Base-by-base conservation (phyloP, 345 rosid species). In the Hirschfeldia incana region DNA sequence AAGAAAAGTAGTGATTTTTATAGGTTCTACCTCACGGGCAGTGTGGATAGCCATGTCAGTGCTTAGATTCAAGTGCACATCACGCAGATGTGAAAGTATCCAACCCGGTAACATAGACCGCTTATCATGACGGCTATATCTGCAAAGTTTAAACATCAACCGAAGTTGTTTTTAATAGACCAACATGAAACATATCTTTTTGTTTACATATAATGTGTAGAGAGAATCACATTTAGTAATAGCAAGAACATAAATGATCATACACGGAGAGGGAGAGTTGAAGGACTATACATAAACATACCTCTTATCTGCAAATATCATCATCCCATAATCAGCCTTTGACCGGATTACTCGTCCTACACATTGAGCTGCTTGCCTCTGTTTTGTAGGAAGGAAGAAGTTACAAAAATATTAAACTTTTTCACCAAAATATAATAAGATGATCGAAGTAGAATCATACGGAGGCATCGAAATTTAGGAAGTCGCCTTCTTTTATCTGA, bases 291-390 rank as follows among this genome's bases (percentile, higher is more conserved):
- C 37, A 68, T 32, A 32, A 32, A 5, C 34, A 4, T 79, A 90
- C 98, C 99, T 89, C 82, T 95, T 93, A 84, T 93, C 98, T 42
- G 99, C 96, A 84, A 95, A 93, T 79, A 93, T 91, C 99, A 95
- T 95, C 98, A 95, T 93, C 42, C 99, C 99, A 83, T 93, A 95
- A 83, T 95, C 99, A 59, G 99, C 98, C 84, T 95, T 95, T 51
- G 98, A 95, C 77, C 96, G 85, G 81, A 95, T 95, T 34, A 95
- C 99, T 78, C 97, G 87, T 29, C 99, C 99, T 8, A 95, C 99
- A 77, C 97, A 93, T 84, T 95, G 98, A 78, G 98, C 98, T 81
- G 99, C 98, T 86, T 95, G 98, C 81, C 99, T 91, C 99, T 93
- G 90, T 81, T 82, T 71, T 72, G 21, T 16, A 37, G 37, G 30